Conservation (phyloP, 2,329 filamentous ascomycete species). For the Microdochium nivale region DNA sequence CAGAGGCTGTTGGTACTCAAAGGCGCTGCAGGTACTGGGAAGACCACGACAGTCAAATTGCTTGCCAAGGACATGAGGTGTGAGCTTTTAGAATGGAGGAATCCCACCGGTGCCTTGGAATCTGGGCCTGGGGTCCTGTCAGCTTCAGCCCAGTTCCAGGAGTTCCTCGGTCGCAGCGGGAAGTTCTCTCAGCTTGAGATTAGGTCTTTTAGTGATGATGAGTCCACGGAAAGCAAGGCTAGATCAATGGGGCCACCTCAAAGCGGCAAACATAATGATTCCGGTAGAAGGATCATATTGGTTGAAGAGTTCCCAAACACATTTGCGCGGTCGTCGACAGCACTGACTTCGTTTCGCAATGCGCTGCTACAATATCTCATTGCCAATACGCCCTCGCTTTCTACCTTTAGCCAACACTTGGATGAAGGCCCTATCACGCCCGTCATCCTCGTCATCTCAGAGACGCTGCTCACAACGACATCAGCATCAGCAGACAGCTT, state of each 20-base stretch:
- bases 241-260: not conserved
- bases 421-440: conserved; percentile 49
- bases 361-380: conserved; percentile 70
- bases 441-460: conserved; percentile 83
- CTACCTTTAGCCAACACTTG: conserved; percentile 33
- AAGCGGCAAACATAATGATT: conserved; percentile 6
- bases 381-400: conserved; percentile 50
- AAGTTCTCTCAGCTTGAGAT: conserved; percentile 66
- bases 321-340: conserved; percentile 55
- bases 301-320: conserved; percentile 79
- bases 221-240: not conserved
- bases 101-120: conserved; percentile 56
- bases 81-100: conserved; percentile 83
- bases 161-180: conserved; percentile 77
- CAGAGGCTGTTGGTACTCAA: conserved; percentile 78
- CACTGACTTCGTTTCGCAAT: conserved; percentile 63
- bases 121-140: conserved; percentile 58
- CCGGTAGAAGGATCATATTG: conserved; percentile 51
- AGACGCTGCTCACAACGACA: conserved; percentile 78
- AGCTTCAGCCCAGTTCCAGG: conserved; percentile 75
- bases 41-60: conserved; percentile 78
- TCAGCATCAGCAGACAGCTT: conserved; percentile 84
- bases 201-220: conserved; percentile 15
- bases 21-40: conserved; percentile 83
- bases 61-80: conserved; percentile 70